Base-by-base conservation (phyloP, 78 protist genomes). In the Chrysochromulina tobinii region DNA sequence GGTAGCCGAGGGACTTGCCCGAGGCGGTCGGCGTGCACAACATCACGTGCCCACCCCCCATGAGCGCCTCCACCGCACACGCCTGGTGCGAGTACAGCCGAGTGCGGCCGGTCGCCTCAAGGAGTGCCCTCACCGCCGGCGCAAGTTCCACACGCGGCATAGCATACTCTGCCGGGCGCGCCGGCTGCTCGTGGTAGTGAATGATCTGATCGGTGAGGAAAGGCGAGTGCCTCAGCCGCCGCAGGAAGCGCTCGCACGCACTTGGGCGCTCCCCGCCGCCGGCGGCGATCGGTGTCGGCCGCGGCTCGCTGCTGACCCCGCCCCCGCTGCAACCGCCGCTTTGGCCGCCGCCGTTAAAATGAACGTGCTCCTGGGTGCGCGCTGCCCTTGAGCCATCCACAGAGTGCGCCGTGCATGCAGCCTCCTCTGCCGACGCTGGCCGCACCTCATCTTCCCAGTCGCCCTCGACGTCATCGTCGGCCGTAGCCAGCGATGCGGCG, bases 1-100 rank as follows among this genome's bases (percentile, higher is more conserved):
- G 14, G 48, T 79, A 79, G 50, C 23, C 61, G 14, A 79, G 61
- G 9, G 87, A 79, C 61, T 79, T 79, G 64, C 87, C 87, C 59
- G 87, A 79, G 7, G 87, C 87, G 1, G 87, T 79, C 25, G 58
- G 48, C 2, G 87, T 79, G 51, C 38, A 51, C 12, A 79, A 20
- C 64, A 79, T 50, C 61, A 77, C 85, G 59, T 77, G 85, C 18
- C 85, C 61, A 3, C 85, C 27, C 14, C 38, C 61, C 7, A 77
- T 25, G 48, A 53, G 61, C 27, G 8, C 8, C 4, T 53, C 61
- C 12, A 77, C 11, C 55, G 85, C 59, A 0, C 58, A 0, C 83
- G 59, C 83, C 57, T 75, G 7, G 54, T n/a, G n/a, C 8, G n/a
- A 17, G 23, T 66, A 66, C 15, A 66, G 17, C 14, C 72, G 72